A percentile compares a stretch with the other conserved stretches of the same genome.
Conservation (phyloP, 306 rosid genomes). For the Pueraria montana region DNA sequence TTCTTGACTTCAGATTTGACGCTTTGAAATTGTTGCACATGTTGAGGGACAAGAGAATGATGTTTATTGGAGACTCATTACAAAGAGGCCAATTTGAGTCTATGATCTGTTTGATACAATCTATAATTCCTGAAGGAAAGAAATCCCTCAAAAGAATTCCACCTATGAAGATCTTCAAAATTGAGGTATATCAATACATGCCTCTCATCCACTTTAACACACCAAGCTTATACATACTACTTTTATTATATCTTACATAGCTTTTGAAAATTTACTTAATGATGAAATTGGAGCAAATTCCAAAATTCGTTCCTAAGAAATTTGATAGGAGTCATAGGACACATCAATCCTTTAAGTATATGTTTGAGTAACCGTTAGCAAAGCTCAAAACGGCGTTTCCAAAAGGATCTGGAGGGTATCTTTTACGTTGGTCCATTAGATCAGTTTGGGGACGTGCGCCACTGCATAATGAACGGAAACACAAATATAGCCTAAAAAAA, state of each 20-base stretch:
- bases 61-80: slow-evolving; percentile 92
- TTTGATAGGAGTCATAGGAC: background rate
- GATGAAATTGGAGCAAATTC: background rate
- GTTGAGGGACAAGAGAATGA: slow-evolving; percentile 78
- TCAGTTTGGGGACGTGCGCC: too few relatives aligned
- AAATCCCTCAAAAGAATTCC: slow-evolving; percentile 80
- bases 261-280: background rate
- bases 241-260: background rate
- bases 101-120: slow-evolving; percentile 84
- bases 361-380: too few relatives aligned
- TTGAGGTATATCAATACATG: slow-evolving; percentile 57
- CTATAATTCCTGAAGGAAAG: slow-evolving; percentile 79
- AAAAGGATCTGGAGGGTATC: too few relatives aligned
- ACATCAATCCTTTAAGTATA: background rate
- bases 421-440: too few relatives aligned
- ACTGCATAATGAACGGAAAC: too few relatives aligned
- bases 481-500: too few relatives aligned
- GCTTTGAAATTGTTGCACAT: slow-evolving; percentile 81
- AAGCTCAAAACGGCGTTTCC: too few relatives aligned
- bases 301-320: background rate
- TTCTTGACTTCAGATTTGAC: slow-evolving; percentile 68
- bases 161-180: slow-evolving; percentile 85
- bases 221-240: background rate
- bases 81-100: slow-evolving; percentile 95
- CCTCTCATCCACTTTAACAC: background rate